Evolutionary conservation across 2,329 filamentous ascomycete genomes (phyloP).

Genomic region (Amauroascus verrucosus): DNA sequence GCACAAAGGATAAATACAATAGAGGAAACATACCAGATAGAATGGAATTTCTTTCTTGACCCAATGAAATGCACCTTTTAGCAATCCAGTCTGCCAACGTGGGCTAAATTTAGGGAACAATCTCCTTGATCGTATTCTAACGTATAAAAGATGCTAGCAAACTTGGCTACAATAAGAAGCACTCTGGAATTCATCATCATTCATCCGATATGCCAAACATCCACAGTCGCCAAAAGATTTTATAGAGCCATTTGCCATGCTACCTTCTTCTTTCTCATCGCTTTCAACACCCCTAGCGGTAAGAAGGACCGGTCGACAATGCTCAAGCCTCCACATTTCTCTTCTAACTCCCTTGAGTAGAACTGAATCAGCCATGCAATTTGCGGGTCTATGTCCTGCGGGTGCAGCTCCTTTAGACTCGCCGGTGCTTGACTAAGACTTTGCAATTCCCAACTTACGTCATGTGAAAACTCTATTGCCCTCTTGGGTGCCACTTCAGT

Average conservation of each 20-base stretch:
- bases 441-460: slow-evolving; percentile 5
- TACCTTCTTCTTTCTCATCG: slow-evolving; percentile 35
- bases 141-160: no score
- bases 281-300: slow-evolving; percentile 30
- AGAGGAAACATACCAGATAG: background rate
- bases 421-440: background rate
- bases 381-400: slow-evolving; percentile 19
- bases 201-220: no score
- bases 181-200: no score
- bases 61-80: no score
- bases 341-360: slow-evolving; percentile 27
- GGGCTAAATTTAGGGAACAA: no score
- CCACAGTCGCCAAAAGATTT: background rate
- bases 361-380: slow-evolving; percentile 31
- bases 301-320: slow-evolving; percentile 34
- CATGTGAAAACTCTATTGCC: slow-evolving; percentile 19
- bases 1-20: no score
- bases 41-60: background rate
- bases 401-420: slow-evolving; percentile 18
- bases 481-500: slow-evolving; percentile 19
- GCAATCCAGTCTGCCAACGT: no score
- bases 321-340: slow-evolving; percentile 28
- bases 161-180: no score
- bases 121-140: no score
- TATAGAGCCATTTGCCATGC: slow-evolving; percentile 36